Conservation (phyloP, 2,329 filamentous ascomycete species). For the Tolypocladium nubicola region DNA sequence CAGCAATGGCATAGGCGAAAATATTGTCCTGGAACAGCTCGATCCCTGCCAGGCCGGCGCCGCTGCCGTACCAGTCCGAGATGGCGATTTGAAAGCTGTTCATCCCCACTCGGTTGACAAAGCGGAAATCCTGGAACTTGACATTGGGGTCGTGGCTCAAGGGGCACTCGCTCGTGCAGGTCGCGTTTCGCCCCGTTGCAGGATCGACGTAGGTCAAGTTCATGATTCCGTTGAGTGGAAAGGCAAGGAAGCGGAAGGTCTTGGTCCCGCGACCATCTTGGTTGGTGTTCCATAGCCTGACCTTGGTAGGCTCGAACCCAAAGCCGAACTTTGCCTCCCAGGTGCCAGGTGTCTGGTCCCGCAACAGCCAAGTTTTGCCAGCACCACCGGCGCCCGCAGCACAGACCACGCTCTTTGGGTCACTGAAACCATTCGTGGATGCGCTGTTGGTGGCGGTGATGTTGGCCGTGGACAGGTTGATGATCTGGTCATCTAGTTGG, state of each 20-base stretch:
- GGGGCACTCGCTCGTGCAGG: slow-evolving; percentile 78
- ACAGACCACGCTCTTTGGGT: slow-evolving; percentile 77
- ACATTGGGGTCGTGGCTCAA: slow-evolving; percentile 58
- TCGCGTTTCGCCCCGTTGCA: slow-evolving; percentile 51
- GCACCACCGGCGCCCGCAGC: slow-evolving; percentile 52
- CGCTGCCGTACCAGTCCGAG: slow-evolving; percentile 74
- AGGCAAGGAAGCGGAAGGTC: slow-evolving; percentile 75
- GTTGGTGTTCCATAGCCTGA: slow-evolving; percentile 82
- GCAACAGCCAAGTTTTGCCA: slow-evolving; percentile 71
- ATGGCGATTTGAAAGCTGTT: slow-evolving; percentile 77
- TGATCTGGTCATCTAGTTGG: slow-evolving; percentile 60
- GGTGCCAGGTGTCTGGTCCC: slow-evolving; percentile 63
- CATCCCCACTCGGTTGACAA: slow-evolving; percentile 85
- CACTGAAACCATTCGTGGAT: slow-evolving; percentile 51
- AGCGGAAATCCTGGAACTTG: slow-evolving; percentile 78
- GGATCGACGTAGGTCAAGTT: slow-evolving; percentile 88
- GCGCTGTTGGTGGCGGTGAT: slow-evolving; percentile 58
- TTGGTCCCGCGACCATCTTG: slow-evolving; percentile 76
- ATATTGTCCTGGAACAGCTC: slow-evolving; percentile 82
- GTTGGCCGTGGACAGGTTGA: slow-evolving; percentile 74
- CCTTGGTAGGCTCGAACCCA: slow-evolving; percentile 74
- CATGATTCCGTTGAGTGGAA: slow-evolving; percentile 87
- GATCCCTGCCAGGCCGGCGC: slow-evolving; percentile 76
- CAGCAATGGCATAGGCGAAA: slow-evolving; percentile 71
- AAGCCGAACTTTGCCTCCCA: slow-evolving; percentile 81